phyloP scores from a whole-genome alignment of 1,284 basidiomycete genomes.

The Agaricales sp. region DNA sequence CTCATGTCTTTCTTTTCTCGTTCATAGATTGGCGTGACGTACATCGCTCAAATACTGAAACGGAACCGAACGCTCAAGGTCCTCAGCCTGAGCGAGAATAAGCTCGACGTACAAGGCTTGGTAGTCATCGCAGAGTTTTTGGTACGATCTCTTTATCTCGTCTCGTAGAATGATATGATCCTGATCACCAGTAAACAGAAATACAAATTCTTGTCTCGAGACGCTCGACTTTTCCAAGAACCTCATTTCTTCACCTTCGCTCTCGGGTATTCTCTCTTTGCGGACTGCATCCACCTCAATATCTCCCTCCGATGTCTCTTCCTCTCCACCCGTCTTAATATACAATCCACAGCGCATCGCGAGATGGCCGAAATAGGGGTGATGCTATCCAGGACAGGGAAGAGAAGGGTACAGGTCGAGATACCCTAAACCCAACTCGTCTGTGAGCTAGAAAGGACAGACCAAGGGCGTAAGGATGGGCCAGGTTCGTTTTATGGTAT shows the following conservation, averaged over 20 bases:
- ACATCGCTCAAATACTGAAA: constrained; percentile 92
- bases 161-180: constrained; percentile 4
- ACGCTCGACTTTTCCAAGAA: constrained; percentile 92
- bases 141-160: constrained; percentile 36
- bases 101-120: constrained; percentile 77
- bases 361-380: too few relatives aligned
- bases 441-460: too few relatives aligned
- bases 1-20: constrained; percentile 7
- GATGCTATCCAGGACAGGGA: too few relatives aligned
- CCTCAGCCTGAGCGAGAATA: constrained; percentile 90
- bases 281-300: constrained; percentile 89
- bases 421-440: too few relatives aligned
- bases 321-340: too few relatives aligned
- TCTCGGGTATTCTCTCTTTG: constrained; percentile 57
- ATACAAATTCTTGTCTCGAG: constrained; percentile 90
- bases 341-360: too few relatives aligned
- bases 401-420: too few relatives aligned
- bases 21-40: constrained; percentile 69
- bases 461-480: too few relatives aligned
- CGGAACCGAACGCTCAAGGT: constrained; percentile 93
- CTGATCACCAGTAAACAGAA: constrained; percentile 40
- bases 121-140: constrained; percentile 82
- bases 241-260: constrained; percentile 44
- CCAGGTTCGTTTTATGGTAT: too few relatives aligned
- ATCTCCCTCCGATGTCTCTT: constrained; percentile 88